These are phyloP conservation scores for Trifolium repens DNA, from an alignment of 306 rosid genomes.

Conservation along the genomic window DNA sequence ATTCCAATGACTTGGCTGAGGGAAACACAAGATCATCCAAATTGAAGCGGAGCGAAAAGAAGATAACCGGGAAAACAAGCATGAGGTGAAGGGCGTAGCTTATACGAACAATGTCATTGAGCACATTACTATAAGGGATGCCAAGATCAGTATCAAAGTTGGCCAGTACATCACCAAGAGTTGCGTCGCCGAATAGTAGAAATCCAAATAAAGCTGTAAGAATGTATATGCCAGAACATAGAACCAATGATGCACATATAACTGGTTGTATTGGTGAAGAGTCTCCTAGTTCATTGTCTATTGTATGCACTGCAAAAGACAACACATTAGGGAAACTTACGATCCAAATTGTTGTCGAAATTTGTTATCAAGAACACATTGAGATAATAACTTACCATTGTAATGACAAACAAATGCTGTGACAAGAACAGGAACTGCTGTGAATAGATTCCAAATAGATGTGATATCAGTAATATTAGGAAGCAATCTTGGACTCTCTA, in stretches of 20 bases:
- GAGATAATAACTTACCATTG: slow-evolving; percentile 53
- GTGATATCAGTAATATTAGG: slow-evolving; percentile 56
- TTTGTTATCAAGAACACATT: slow-evolving; percentile 6
- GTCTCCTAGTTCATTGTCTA: slow-evolving; percentile 65
- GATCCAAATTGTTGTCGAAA: background rate
- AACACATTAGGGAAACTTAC: slow-evolving; percentile 20
- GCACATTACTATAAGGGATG: slow-evolving; percentile 62
- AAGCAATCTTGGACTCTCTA: slow-evolving; percentile 61
- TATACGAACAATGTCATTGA: slow-evolving; percentile 64
- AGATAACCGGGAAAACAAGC: slow-evolving; percentile 74
- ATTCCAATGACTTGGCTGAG: slow-evolving; percentile 53
- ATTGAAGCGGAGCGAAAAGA: slow-evolving; percentile 66
- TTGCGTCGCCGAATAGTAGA: slow-evolving; percentile 71
- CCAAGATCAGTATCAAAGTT: slow-evolving; percentile 73
- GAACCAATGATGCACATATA: slow-evolving; percentile 57
- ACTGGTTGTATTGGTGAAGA: slow-evolving; percentile 59
- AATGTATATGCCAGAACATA: slow-evolving; percentile 62
- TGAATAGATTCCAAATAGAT: slow-evolving; percentile 69
- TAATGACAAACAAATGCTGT: slow-evolving; percentile 78
- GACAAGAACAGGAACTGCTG: slow-evolving; percentile 74
- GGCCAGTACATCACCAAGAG: slow-evolving; percentile 70
- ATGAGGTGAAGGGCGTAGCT: slow-evolving; percentile 75
- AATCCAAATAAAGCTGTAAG: slow-evolving; percentile 67
- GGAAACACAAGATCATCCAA: slow-evolving; percentile 61
- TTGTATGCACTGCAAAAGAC: slow-evolving; percentile 62